Evolutionary conservation across 768 basidiomycete genomes (phyloP).

Genomic region (Amanita muscaria): DNA sequence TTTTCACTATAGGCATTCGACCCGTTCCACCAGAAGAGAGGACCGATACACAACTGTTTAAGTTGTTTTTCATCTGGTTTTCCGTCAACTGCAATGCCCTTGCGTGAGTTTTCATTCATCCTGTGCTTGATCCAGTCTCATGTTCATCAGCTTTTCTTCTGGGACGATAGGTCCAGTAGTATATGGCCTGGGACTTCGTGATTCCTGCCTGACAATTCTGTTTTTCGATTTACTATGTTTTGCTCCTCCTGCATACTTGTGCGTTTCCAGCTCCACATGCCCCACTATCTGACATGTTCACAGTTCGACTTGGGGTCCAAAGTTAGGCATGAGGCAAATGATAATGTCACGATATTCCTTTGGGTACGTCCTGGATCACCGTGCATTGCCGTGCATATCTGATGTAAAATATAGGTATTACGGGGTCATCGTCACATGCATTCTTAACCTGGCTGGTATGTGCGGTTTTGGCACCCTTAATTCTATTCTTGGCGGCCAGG

Average conservation of each 20-base stretch:
- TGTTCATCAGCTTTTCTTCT: constrained; percentile 43
- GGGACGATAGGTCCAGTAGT: constrained; percentile 57
- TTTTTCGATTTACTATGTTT: constrained; percentile 61
- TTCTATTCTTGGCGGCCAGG: constrained; percentile 61
- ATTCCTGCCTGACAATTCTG: constrained; percentile 55
- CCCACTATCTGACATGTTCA: background rate
- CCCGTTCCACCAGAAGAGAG: constrained; percentile 51
- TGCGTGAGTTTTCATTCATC: constrained; percentile 24
- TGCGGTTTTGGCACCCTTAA: constrained; percentile 67
- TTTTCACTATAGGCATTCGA: constrained; percentile 41
- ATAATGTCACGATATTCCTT: constrained; percentile 46
- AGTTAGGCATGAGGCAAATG: constrained; percentile 82
- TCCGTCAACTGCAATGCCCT: constrained; percentile 66
- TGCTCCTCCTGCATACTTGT: constrained; percentile 56
- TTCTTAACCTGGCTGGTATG: constrained; percentile 55
- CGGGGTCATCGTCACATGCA: constrained; percentile 50
- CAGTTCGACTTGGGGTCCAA: constrained; percentile 69
- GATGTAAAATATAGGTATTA: constrained; percentile 37
- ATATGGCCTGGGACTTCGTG: constrained; percentile 52
- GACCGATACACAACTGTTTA: constrained; percentile 51
- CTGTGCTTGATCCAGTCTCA: background rate
- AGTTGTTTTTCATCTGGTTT: constrained; percentile 75
- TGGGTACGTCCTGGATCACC: constrained; percentile 18
- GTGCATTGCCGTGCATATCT: background rate
- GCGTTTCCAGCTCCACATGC: constrained; percentile 5